Conservation (phyloP, 371 early-diverging fungal genomes). For the Circinella minor region DNA sequence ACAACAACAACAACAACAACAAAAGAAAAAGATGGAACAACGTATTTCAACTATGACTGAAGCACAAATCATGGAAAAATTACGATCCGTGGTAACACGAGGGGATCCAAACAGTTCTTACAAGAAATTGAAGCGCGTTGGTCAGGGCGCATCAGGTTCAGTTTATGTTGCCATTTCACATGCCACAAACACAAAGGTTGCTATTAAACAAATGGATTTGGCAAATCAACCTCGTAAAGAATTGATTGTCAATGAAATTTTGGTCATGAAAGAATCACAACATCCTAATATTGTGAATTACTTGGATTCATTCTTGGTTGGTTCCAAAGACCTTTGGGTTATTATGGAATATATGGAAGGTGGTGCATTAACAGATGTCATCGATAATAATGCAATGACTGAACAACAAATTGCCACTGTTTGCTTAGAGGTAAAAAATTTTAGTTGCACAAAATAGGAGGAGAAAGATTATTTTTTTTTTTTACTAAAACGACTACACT, state of each 20-base stretch:
- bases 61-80: constrained; percentile 89
- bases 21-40: constrained; percentile 63
- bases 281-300: constrained; percentile 97
- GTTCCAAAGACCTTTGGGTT: constrained; percentile 91
- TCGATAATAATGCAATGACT: constrained; percentile 86
- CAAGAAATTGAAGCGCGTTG: constrained; percentile 90
- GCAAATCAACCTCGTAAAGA: constrained; percentile 93
- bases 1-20: constrained; percentile 34
- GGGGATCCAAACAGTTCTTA: constrained; percentile 89
- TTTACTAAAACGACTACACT: neutral
- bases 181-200: constrained; percentile 76
- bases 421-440: constrained; percentile 71
- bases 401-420: constrained; percentile 94
- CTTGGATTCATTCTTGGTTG: constrained; percentile 88
- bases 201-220: constrained; percentile 98
- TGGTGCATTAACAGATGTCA: constrained; percentile 95
- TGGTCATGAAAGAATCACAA: constrained; percentile 94
- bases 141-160: constrained; percentile 97
- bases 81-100: constrained; percentile 80
- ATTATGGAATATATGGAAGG: constrained; percentile 99
- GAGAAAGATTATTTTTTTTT: neutral
- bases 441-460: too few relatives aligned
- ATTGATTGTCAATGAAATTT: constrained; percentile 94
- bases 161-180: constrained; percentile 87
- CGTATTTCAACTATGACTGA: constrained; percentile 89